phyloP scores from a whole-genome alignment of 805 yeast species.

The Starmerella floris region DNA sequence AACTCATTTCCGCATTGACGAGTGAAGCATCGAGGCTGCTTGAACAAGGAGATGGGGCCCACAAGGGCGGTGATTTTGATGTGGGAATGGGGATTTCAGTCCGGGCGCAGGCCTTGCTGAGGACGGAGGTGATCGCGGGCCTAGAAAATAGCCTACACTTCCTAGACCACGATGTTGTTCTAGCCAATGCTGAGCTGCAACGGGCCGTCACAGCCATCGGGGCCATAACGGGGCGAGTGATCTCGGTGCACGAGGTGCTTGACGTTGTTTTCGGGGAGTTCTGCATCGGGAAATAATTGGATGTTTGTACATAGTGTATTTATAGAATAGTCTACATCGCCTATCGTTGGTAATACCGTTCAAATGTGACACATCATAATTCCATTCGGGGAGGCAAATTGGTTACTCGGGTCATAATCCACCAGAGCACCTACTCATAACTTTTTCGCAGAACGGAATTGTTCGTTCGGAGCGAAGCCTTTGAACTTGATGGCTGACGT shows the following conservation, averaged over 20 bases:
- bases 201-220: constrained; percentile 79
- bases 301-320: too few relatives aligned
- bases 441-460: too few relatives aligned
- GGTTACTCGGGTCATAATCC: too few relatives aligned
- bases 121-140: constrained; percentile 65
- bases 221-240: constrained; percentile 75
- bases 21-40: constrained; percentile 38
- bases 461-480: too few relatives aligned
- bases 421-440: too few relatives aligned
- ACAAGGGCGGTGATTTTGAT: constrained; percentile 9
- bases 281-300: constrained; percentile 85
- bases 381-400: too few relatives aligned
- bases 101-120: constrained; percentile 60
- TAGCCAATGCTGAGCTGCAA: constrained; percentile 65
- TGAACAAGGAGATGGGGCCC: constrained; percentile 3
- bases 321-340: too few relatives aligned
- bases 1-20: constrained; percentile 34
- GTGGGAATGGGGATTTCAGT: constrained; percentile 64
- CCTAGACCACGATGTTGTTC: constrained; percentile 46
- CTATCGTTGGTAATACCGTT: too few relatives aligned
- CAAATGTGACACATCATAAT: too few relatives aligned
- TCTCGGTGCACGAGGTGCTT: constrained; percentile 79
- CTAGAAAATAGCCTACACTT: constrained; percentile 33
- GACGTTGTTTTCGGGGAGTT: constrained; percentile 85
- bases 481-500: too few relatives aligned